A percentile compares a stretch with the other conserved stretches of the same genome.
These are phyloP conservation scores for Phyllosticta ampelicida DNA, from an alignment of 2,329 filamentous ascomycete species.

Conservation along the genomic window DNA sequence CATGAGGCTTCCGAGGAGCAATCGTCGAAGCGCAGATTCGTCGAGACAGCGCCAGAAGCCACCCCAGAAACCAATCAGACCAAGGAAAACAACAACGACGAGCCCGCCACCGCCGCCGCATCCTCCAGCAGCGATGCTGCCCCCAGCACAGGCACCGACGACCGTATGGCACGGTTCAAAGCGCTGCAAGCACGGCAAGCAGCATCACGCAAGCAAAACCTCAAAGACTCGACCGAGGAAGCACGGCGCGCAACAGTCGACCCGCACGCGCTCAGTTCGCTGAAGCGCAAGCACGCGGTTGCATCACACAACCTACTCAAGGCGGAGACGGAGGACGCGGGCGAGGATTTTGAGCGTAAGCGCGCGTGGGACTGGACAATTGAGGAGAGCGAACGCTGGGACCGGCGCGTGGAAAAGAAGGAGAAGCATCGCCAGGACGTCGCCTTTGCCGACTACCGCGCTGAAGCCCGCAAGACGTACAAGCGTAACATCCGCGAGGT, in stretches of 20 bases:
- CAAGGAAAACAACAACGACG: not conserved
- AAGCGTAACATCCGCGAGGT: conserved; percentile 78
- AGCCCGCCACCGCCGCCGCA: conserved; percentile 41
- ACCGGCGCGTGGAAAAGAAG: conserved; percentile 81
- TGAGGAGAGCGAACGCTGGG: conserved; percentile 60
- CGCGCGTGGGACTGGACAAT: conserved; percentile 8
- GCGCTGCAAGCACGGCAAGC: conserved; percentile 9
- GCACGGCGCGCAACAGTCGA: conserved; percentile 56
- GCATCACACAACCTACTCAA: conserved; percentile 52
- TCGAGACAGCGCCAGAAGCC: conserved; percentile 7
- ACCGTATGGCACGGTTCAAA: conserved; percentile 1
- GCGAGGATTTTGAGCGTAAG: conserved; percentile 80
- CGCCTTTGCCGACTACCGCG: conserved; percentile 78
- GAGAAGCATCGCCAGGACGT: conserved; percentile 70
- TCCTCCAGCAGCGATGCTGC: conserved; percentile 41
- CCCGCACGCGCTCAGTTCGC: conserved; percentile 60
- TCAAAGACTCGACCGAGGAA: conserved; percentile 6
- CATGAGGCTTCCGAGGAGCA: conserved; percentile 20
- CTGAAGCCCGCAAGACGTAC: conserved; percentile 86
- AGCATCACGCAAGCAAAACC: conserved; percentile 7
- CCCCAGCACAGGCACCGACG: not conserved
- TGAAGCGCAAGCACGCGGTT: conserved; percentile 46
- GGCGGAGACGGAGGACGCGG: conserved; percentile 72
- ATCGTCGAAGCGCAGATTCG: conserved; percentile 26
- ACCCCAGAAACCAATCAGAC: not conserved